Percentiles rank a stretch among this genome's conserved stretches.
Evolutionary conservation across 106 monocot species (phyloP).

Genomic region (Platanthera guangdongensis): DNA sequence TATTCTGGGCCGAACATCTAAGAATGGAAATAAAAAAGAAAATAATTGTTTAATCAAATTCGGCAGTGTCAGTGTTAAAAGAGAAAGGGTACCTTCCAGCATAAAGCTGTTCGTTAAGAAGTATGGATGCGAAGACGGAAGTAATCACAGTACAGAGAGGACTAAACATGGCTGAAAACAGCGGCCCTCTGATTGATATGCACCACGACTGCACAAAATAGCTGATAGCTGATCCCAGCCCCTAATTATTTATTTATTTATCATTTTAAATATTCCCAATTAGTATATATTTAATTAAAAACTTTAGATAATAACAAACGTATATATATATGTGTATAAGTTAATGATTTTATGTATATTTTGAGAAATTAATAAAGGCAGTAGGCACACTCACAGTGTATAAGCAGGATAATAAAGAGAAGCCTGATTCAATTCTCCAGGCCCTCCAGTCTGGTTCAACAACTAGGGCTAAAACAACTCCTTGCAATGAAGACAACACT

Average conservation of each 20-base stretch:
- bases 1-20: no score
- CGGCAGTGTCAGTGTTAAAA: no score
- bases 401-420: conserved; percentile 12
- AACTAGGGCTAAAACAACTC: conserved; percentile 5
- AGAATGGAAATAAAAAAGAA: no score
- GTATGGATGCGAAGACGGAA: conserved; percentile 5
- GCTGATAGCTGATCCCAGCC: conserved; percentile 15
- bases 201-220: conserved; percentile 21
- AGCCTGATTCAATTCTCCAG: conserved; percentile 20
- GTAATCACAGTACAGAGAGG: conserved; percentile 21
- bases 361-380: background rate
- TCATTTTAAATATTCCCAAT: background rate
- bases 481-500: conserved; percentile 13
- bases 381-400: conserved; percentile 26
- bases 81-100: conserved; percentile 13
- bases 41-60: no score
- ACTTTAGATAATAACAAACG: no score
- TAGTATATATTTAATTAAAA: background rate
- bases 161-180: conserved; percentile 23
- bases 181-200: conserved; percentile 21
- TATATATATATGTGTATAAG: background rate
- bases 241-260: conserved; percentile 11
- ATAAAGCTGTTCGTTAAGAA: conserved; percentile 18
- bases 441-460: conserved; percentile 14
- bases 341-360: background rate